A percentile compares a stretch with the other conserved stretches of the same genome.
Conservation (phyloP, 1,284 basidiomycete genomes). For the Heliocybe sulcata region DNA sequence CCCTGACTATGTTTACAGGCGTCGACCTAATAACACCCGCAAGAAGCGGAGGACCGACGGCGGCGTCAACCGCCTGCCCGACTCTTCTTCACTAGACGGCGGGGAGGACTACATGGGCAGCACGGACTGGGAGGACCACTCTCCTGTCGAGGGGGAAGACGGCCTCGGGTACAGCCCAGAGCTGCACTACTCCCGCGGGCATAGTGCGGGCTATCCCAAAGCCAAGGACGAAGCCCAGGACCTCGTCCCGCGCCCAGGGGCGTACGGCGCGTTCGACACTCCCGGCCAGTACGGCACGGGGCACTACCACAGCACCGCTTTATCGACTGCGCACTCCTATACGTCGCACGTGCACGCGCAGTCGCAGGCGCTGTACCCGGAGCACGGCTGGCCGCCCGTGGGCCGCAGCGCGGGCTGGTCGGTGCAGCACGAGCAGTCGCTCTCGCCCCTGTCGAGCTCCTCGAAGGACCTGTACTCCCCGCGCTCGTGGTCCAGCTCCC, state of each 20-base stretch:
- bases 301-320: too few relatives aligned
- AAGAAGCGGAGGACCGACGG: conserved; percentile 55
- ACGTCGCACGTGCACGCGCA: too few relatives aligned
- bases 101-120: conserved; percentile 21
- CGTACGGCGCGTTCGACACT: not conserved
- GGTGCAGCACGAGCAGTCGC: not conserved
- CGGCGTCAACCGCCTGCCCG: conserved; percentile 21
- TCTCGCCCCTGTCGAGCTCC: not conserved
- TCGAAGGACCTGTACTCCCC: not conserved
- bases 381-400: not conserved
- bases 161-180: conserved; percentile 11
- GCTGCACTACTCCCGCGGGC: conserved; percentile 1
- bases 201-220: not conserved
- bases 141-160: conserved; percentile 21
- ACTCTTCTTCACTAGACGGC: conserved; percentile 23
- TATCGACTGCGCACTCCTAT: too few relatives aligned
- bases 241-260: not conserved
- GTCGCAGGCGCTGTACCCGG: too few relatives aligned
- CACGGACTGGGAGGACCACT: conserved; percentile 15
- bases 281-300: too few relatives aligned
- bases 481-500: conserved; percentile 10
- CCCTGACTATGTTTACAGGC: conserved; percentile 80
- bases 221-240: not conserved
- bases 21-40: conserved; percentile 77
- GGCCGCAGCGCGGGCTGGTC: not conserved